Base-by-base conservation (phyloP, 228 moss, liverwort and hornwort species). In the Sphagnum fallax region DNA sequence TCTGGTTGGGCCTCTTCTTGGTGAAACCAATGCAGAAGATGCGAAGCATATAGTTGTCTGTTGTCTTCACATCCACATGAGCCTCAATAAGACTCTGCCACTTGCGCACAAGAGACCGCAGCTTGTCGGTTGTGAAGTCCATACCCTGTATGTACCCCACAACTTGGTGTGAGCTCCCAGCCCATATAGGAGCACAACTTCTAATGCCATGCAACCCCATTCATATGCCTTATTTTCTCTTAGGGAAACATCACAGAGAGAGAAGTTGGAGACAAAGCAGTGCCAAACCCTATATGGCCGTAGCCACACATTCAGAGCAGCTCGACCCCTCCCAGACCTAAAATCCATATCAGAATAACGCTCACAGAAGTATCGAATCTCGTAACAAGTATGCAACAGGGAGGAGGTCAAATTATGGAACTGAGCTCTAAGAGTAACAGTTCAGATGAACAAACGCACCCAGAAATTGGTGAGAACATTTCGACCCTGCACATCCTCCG, bases 121-220 rank as follows among this genome's bases (percentile, higher is more conserved):
- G 80, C 81, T 95, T 95, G 67, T 95, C 92, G 6, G 92, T 92
- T 14, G 94, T 92, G 72, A 95, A 92, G 79, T 92, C 94, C 94
- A 95, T 90, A 18, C 92, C 94, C 87, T 92, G 76, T 47, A 48
- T 61, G 4, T 15, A 58, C 47, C 51, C n/a, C 10, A 50, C 10
- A 53, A 50, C 32, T 32, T 32, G 32, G 2, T 32, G 32, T 60
- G 3, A 60, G 11, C 11, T 60, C 32, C 32, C 2, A 2, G 32
- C 32, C 32, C 32, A 32, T 32, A 32, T 32, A 32, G 32, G 2
- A 32, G 32, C 32, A 32, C 32, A 32, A 32, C 32, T 32, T 3
- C 32, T 32, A 32, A 32, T 32, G 3, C 32, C 32, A 32, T 32
- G 32, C 32, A 32, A 32, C 32, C 32, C 32, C 32, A 32, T 32